phyloP scores from a whole-genome alignment of 192 early-diverging fungal species.

The Linnemannia zychae region DNA sequence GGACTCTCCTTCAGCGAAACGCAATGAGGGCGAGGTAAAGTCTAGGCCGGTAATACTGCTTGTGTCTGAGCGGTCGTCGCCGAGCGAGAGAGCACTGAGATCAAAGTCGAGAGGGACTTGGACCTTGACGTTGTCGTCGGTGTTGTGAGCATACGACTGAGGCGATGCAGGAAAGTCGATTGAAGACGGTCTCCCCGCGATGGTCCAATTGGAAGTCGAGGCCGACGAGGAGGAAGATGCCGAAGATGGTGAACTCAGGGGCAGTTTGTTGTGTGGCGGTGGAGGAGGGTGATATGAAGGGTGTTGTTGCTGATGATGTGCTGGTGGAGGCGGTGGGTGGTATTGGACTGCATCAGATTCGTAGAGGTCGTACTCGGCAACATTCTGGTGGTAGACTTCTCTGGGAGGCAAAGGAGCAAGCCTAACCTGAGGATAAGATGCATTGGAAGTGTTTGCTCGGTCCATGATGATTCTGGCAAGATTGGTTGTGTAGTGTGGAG shows the following conservation, averaged over 20 bases:
- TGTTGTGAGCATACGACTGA: neutral
- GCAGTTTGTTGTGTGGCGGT: constrained; percentile 1
- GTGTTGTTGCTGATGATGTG: neutral
- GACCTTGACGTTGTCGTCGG: constrained; percentile 10
- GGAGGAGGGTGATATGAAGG: neutral
- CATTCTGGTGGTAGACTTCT: neutral
- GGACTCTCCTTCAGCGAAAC: constrained; percentile 39
- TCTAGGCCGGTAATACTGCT: constrained; percentile 5
- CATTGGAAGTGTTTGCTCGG: neutral
- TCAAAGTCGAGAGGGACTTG: constrained; percentile 37
- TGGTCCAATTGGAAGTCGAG: constrained; percentile 18
- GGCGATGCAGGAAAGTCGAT: neutral
- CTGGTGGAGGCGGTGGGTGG: neutral
- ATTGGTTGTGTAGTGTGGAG: neutral
- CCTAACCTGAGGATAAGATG: neutral
- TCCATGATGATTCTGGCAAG: neutral
- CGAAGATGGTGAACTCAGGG: constrained; percentile 18
- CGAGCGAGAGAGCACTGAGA: constrained; percentile 35
- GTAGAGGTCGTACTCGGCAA: constrained; percentile 9
- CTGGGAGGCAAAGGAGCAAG: constrained; percentile 4
- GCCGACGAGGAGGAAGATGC: constrained; percentile 20
- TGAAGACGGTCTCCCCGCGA: neutral
- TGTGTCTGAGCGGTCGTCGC: neutral
- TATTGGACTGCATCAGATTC: neutral
- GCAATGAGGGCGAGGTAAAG: constrained; percentile 18